A percentile compares a stretch with the other conserved stretches of the same genome.
Evolutionary conservation across 495 filamentous ascomycete genomes (phyloP).

Genomic region (Pseudotulostoma volvatum): DNA sequence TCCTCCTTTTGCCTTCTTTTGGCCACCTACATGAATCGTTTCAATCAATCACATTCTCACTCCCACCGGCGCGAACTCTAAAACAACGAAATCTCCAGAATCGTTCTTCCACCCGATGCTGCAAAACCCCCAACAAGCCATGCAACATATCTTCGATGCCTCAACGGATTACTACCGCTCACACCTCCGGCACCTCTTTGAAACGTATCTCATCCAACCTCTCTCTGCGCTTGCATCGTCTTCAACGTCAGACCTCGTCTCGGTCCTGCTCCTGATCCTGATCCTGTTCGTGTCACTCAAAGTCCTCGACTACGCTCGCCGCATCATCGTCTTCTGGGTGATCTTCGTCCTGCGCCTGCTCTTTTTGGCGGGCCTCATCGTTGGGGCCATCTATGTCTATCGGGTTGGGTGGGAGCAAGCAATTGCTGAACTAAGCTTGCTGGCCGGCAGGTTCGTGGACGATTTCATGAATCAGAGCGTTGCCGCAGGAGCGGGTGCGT

Average conservation of each 20-base stretch:
- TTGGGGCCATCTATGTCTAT: conserved; percentile 39
- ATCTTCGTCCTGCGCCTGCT: conserved; percentile 37
- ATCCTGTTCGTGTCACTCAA: conserved; percentile 46
- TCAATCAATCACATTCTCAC: conserved; percentile 1
- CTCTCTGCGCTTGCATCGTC: conserved; percentile 34
- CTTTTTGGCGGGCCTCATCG: conserved; percentile 40
- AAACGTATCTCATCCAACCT: conserved; percentile 8
- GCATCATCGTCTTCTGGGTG: conserved; percentile 61
- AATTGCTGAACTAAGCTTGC: conserved; percentile 40
- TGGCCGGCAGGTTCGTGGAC: conserved; percentile 38
- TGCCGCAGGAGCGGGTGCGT: conserved; percentile 14
- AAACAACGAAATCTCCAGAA: background rate
- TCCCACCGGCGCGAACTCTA: background rate
- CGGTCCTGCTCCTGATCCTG: conserved; percentile 38
- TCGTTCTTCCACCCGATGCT: background rate
- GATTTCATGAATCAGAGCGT: conserved; percentile 33
- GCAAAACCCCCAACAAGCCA: background rate
- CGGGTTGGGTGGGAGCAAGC: conserved; percentile 46
- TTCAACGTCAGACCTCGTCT: conserved; percentile 41
- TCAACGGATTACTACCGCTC: conserved; percentile 25
- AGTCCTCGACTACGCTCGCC: conserved; percentile 47
- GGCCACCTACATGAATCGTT: background rate
- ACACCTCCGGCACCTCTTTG: conserved; percentile 10
- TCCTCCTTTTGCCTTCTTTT: background rate
- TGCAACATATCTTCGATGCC: conserved; percentile 7